A percentile compares a stretch with the other conserved stretches of the same genome.
These are phyloP conservation scores for Daphne laureola DNA, from an alignment of 441 rosid species.

Conservation along the genomic window DNA sequence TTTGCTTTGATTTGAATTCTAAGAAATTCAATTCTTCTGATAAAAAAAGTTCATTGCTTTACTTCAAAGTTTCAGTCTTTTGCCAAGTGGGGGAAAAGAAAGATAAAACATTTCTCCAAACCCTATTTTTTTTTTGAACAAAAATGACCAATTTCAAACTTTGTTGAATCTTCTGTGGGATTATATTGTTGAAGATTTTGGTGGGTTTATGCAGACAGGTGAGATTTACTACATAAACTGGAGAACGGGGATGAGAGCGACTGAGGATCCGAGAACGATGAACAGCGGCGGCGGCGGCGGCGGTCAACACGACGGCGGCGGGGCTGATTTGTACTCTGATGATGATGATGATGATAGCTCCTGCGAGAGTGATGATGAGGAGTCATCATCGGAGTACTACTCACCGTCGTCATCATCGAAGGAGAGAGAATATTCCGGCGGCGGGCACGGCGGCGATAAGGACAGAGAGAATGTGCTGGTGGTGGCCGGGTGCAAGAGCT, in stretches of 20 bases:
- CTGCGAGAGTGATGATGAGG: constrained; percentile 64
- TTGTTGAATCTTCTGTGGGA: too few relatives aligned
- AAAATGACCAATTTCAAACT: too few relatives aligned
- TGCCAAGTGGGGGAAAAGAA: too few relatives aligned
- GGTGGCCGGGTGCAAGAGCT: constrained; percentile 90
- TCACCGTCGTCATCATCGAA: constrained; percentile 31
- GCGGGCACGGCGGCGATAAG: constrained; percentile 15
- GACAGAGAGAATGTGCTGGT: constrained; percentile 50
- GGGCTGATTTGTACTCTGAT: constrained; percentile 32
- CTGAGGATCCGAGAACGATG: constrained; percentile 50
- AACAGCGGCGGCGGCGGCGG: constrained; percentile 21
- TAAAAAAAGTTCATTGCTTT: too few relatives aligned
- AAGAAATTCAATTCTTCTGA: too few relatives aligned
- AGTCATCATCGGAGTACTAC: constrained; percentile 42
- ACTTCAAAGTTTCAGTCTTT: too few relatives aligned
- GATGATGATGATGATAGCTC: constrained; percentile 36
- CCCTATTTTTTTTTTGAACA: too few relatives aligned
- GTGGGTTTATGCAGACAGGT: constrained; percentile 49
- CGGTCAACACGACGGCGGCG: too few relatives aligned
- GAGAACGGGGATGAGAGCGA: constrained; percentile 63
- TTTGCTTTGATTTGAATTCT: too few relatives aligned
- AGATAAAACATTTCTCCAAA: too few relatives aligned
- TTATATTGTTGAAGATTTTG: too few relatives aligned
- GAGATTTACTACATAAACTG: constrained; percentile 79
- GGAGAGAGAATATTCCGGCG: constrained; percentile 14